Percentiles rank a stretch among this genome's conserved stretches.
phyloP scores from a whole-genome alignment of 176 grass and related monocot species.

The Lolium rigidum region DNA sequence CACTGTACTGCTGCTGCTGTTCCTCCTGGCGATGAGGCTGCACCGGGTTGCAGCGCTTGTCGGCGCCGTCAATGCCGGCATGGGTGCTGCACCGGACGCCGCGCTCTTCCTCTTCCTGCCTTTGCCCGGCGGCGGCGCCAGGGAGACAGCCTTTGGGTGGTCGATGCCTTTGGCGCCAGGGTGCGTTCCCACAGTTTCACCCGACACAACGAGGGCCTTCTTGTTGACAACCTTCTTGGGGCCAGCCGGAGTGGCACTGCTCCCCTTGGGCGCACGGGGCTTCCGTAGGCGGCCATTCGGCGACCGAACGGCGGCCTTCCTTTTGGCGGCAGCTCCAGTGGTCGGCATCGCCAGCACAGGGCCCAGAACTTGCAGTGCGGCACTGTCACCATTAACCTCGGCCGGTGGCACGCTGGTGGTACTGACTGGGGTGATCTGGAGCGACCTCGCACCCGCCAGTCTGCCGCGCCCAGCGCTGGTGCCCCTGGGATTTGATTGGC shows the following conservation, averaged over 20 bases:
- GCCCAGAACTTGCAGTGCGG: slow-evolving; percentile 3
- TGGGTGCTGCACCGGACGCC: not conserved
- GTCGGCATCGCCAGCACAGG: slow-evolving; percentile 54
- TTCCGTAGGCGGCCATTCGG: slow-evolving; percentile 34
- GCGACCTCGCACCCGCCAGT: not conserved
- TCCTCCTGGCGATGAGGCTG: slow-evolving; percentile 15
- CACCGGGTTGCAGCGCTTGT: not conserved
- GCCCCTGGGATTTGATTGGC: not conserved
- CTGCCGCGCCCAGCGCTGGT: not conserved
- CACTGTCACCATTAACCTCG: not conserved
- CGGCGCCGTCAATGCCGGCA: not conserved
- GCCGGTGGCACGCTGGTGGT: not conserved
- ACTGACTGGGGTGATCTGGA: slow-evolving; percentile 6
- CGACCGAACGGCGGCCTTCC: slow-evolving; percentile 11
- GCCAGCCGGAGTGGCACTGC: not conserved
- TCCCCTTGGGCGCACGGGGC: slow-evolving; percentile 37
- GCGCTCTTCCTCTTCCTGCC: slow-evolving; percentile 30
- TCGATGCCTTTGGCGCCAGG: not conserved
- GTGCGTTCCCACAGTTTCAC: not conserved
- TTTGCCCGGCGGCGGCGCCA: not conserved
- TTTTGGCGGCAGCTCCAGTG: not conserved
- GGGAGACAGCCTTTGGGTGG: slow-evolving; percentile 12
- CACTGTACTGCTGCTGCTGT: not conserved
- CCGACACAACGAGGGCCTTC: not conserved
- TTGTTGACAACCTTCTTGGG: slow-evolving; percentile 32